Conservation (phyloP, 106 monocot genomes). For the Apostasia shenzhenica region DNA sequence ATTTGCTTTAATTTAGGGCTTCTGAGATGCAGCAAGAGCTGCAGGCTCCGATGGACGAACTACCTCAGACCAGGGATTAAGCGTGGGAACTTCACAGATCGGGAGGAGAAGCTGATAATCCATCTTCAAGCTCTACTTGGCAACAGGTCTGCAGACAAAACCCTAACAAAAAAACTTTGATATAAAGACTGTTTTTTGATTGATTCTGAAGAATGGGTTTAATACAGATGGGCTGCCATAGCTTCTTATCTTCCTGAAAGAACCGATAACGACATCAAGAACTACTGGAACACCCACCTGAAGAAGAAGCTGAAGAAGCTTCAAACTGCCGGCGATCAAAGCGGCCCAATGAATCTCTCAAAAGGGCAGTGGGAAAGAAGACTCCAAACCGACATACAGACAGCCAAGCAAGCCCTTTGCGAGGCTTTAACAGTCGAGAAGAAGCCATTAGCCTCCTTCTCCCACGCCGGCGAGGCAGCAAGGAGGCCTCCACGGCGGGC, state of each 20-base stretch:
- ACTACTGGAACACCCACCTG: too few relatives aligned
- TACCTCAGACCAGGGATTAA: slow-evolving; percentile 78
- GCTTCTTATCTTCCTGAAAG: slow-evolving; percentile 16
- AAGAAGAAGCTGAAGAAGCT: slow-evolving; percentile 19
- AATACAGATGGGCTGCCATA: slow-evolving; percentile 10
- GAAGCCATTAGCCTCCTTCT: neutral
- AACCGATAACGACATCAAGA: too few relatives aligned
- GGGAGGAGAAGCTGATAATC: slow-evolving; percentile 71
- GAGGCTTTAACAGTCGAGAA: slow-evolving; percentile 33
- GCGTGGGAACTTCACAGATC: slow-evolving; percentile 68
- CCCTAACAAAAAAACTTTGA: neutral
- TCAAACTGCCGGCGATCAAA: neutral
- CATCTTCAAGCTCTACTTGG: slow-evolving; percentile 78
- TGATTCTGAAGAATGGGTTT: too few relatives aligned
- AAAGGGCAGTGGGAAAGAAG: slow-evolving; percentile 56
- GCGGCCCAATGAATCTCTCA: slow-evolving; percentile 4
- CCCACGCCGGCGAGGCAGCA: neutral
- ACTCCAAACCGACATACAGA: slow-evolving; percentile 47
- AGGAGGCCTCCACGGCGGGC: neutral
- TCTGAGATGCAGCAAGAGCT: slow-evolving; percentile 12
- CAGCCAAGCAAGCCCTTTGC: slow-evolving; percentile 31
- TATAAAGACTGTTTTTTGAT: neutral
- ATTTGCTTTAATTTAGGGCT: slow-evolving; percentile 63
- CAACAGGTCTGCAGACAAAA: slow-evolving; percentile 31
- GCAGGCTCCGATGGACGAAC: slow-evolving; percentile 73